Evolutionary conservation across 768 basidiomycete species (phyloP).

Genomic region (Favolaschia claudopus): DNA sequence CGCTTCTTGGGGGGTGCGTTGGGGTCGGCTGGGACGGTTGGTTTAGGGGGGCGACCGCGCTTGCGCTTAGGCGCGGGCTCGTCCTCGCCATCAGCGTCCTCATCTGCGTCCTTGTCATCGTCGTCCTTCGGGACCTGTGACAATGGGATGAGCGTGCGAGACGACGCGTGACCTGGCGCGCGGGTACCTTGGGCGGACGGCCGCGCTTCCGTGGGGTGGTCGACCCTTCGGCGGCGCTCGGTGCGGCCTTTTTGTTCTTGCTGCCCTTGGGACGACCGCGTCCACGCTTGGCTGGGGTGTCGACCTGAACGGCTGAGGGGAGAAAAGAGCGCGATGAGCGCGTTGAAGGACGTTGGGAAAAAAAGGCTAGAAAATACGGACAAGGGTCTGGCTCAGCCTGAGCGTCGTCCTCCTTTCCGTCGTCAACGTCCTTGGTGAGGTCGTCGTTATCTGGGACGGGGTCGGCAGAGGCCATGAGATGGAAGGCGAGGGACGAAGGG

Average conservation of each 20-base stretch:
- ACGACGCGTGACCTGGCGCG: constrained; percentile 29
- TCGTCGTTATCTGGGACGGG: constrained; percentile 45
- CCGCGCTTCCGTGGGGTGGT: constrained; percentile 63
- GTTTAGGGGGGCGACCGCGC: constrained; percentile 80
- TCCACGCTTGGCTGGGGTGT: constrained; percentile 69
- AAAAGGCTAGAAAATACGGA: constrained; percentile 21
- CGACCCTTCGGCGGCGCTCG: constrained; percentile 42
- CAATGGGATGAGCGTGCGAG: constrained; percentile 26
- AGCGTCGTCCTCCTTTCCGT: constrained; percentile 34
- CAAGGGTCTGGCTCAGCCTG: constrained; percentile 39
- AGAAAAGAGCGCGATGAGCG: constrained; percentile 31
- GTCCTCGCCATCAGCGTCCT: constrained; percentile 51
- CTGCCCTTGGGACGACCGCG: constrained; percentile 91
- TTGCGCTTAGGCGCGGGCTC: constrained; percentile 68
- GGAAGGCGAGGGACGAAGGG: constrained; percentile 34
- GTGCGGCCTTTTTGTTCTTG: constrained; percentile 66
- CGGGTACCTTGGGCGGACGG: constrained; percentile 69
- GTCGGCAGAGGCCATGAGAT: constrained; percentile 30
- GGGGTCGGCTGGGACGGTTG: constrained; percentile 62
- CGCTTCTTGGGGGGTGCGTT: constrained; percentile 68
- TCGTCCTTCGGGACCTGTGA: constrained; percentile 30
- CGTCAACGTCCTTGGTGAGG: constrained; percentile 32
- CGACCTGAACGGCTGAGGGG: constrained; percentile 38
- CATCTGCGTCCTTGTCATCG: constrained; percentile 40
- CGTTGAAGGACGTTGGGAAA: constrained; percentile 20